phyloP scores from a whole-genome alignment of 2,329 filamentous ascomycete genomes.

The Colletotrichum limetticola region DNA sequence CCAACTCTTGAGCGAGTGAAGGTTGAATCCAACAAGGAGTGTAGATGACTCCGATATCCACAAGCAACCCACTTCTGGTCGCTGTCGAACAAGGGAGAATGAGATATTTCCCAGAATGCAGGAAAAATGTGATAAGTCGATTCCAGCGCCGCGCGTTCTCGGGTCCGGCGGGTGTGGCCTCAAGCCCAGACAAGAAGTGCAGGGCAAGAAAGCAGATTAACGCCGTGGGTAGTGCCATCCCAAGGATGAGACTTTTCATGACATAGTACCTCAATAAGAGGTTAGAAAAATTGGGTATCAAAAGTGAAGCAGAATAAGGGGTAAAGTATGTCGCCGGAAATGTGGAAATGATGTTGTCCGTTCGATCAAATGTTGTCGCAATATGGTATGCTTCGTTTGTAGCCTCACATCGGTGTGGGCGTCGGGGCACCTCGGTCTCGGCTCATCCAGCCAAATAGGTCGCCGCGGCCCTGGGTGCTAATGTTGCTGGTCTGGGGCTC shows the following conservation, averaged over 20 bases:
- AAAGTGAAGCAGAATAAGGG: conserved; percentile 39
- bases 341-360: conserved; percentile 28
- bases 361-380: conserved; percentile 7
- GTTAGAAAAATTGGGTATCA: conserved; percentile 47
- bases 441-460: conserved; percentile 64
- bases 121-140: background rate
- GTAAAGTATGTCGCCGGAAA: conserved; percentile 25
- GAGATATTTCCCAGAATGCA: background rate
- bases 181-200: background rate
- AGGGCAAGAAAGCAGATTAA: conserved; percentile 27
- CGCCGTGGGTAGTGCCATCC: conserved; percentile 7
- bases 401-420: conserved; percentile 21
- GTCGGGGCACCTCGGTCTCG: conserved; percentile 51
- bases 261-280: conserved; percentile 30
- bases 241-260: conserved; percentile 19
- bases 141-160: background rate
- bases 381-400: background rate
- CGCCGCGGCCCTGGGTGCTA: conserved; percentile 45
- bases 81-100: background rate
- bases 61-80: background rate
- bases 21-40: background rate
- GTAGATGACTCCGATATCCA: background rate
- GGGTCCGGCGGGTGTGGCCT: background rate
- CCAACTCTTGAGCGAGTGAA: background rate
- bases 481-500: conserved; percentile 36